Percentiles rank a stretch among this genome's conserved stretches.
Conservation (phyloP, 177 flowering plant genomes). For the Vitis hybrid region DNA sequence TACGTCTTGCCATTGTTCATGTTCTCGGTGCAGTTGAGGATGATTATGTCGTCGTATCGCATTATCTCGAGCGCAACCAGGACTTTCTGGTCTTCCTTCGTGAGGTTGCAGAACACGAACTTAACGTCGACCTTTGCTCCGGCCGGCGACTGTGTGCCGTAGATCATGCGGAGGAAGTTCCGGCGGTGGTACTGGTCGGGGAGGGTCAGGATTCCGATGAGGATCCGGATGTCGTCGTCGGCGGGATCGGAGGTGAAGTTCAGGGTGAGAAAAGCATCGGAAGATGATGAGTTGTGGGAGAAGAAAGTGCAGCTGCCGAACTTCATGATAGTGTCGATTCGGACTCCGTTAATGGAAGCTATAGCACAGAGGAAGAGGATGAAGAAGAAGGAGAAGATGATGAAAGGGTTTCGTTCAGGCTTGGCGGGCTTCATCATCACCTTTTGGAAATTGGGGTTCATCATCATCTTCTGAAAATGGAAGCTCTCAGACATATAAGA, state of each 20-base stretch:
- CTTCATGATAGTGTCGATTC: conserved; percentile 40
- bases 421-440: conserved; percentile 27
- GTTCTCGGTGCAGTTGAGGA: conserved; percentile 76
- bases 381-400: conserved; percentile 52
- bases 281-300: conserved; percentile 6
- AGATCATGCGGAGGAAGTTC: conserved; percentile 65
- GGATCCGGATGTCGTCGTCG: conserved; percentile 42
- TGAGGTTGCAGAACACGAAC: conserved; percentile 82
- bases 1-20: conserved; percentile 90
- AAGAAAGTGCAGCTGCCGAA: conserved; percentile 42
- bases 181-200: conserved; percentile 76
- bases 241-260: conserved; percentile 3
- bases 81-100: conserved; percentile 69
- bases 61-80: conserved; percentile 78
- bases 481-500: neutral
- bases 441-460: neutral
- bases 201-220: conserved; percentile 67
- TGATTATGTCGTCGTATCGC: conserved; percentile 74
- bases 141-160: conserved; percentile 47
- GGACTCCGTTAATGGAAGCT: conserved; percentile 65
- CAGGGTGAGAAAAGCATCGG: neutral
- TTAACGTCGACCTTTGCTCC: conserved; percentile 61
- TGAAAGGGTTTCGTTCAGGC: conserved; percentile 26
- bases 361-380: conserved; percentile 51
- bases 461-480: neutral